Evolutionary conservation across 345 rosid species (phyloP).

Genomic region (Ricinus communis): DNA sequence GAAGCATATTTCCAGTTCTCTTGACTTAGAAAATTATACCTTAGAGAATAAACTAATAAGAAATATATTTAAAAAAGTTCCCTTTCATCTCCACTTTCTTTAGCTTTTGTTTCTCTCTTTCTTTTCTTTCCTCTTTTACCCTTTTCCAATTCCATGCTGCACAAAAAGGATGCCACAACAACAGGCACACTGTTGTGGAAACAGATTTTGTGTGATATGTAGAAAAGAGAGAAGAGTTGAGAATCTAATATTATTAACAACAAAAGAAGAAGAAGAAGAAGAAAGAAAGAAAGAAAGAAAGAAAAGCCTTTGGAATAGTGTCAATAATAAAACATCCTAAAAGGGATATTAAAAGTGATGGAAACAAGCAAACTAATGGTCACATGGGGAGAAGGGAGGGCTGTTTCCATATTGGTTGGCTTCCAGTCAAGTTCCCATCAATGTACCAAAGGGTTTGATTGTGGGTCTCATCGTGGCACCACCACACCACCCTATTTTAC

Average conservation of each 20-base stretch:
- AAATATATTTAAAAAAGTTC: no score
- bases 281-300: not conserved
- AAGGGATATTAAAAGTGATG: conserved; percentile 28
- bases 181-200: no score
- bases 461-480: conserved; percentile 30
- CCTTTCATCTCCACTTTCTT: not conserved
- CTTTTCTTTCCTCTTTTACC: not conserved
- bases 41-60: no score
- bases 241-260: not conserved
- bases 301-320: no score
- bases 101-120: not conserved
- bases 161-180: not conserved
- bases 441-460: conserved; percentile 31
- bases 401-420: conserved; percentile 41
- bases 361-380: conserved; percentile 36
- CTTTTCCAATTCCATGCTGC: conserved; percentile 7
- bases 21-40: no score
- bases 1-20: no score
- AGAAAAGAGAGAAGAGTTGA: not conserved
- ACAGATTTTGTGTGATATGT: not conserved
- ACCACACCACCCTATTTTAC: not conserved
- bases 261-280: not conserved
- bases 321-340: conserved; percentile 29
- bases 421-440: conserved; percentile 40
- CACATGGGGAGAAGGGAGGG: conserved; percentile 49